Base-by-base conservation (phyloP, 352 stramenopile genomes). In the Phytopythium cucurbitacearum region DNA sequence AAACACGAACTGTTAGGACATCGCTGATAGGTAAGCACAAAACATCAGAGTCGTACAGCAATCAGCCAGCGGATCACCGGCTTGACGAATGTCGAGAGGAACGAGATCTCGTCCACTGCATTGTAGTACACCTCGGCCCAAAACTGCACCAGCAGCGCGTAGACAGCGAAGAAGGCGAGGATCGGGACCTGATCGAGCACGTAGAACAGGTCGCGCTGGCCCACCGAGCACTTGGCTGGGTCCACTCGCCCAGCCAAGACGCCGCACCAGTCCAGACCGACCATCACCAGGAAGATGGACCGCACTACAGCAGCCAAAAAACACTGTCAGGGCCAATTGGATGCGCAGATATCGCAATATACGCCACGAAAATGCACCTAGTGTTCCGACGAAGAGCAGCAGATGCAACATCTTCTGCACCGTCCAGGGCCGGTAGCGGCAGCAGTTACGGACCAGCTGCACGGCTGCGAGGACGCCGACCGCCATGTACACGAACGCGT, bases 81-180 rank as follows among this genome's bases (percentile, higher is more conserved):
- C 45, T 94, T 93, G 16, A 94, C 67, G 10, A 86, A 56, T 9
- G 73, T 65, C 21, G 67, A 75, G 40, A 94, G 67, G 5, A 83
- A 72, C 12, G 67, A 42, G 42, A 94, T 59, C 38, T 84, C 71
- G 54, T 94, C 84, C 45, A 91, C 82, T 34, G 85, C 85, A 42
- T 95, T 92, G 71, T 91, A 95, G 53, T 95, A 95, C 11, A 95
- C 82, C 59, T 95, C 83, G 5, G 85, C 85, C 85, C 85, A 95
- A 45, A 95, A 95, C 52, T 94, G 80, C 60, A 93, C 69, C 28
- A 95, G 71, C 53, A 95, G 63, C 28, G 81, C 71, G 53, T 95
- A 94, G 46, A 88, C 76, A 5, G 78, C 76, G 44, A 95, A 86
- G 59, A 93, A 91, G 5, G 85, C 68, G 46, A 95, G 51, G 52